Percentiles rank a stretch among this genome's conserved stretches.
phyloP scores from a whole-genome alignment of 164 flowering plant species.

The Chimonanthus praecox region DNA sequence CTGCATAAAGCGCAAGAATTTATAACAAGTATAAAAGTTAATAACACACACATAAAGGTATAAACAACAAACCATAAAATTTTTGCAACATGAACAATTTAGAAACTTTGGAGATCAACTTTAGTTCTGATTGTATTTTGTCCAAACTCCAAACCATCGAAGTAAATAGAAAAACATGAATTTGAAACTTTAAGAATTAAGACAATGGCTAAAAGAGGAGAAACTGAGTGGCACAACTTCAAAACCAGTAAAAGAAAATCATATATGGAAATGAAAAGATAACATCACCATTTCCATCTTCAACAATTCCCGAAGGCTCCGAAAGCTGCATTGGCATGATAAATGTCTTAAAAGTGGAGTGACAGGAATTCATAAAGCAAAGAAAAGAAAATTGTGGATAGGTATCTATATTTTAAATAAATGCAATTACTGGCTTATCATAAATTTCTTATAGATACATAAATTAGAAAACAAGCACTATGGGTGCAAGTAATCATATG shows the following conservation, averaged over 20 bases:
- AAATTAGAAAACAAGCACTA: background rate
- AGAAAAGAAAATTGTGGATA: too few relatives aligned
- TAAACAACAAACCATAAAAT: too few relatives aligned
- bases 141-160: background rate
- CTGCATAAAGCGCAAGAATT: background rate
- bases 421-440: background rate
- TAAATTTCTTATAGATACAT: background rate
- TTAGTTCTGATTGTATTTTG: background rate
- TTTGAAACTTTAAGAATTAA: background rate
- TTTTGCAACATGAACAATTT: too few relatives aligned
- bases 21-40: background rate
- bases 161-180: background rate
- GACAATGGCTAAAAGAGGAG: background rate
- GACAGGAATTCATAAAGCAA: background rate
- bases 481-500: background rate
- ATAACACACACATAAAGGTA: too few relatives aligned
- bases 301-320: slow-evolving; percentile 82
- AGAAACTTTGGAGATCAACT: background rate
- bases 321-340: slow-evolving; percentile 60
- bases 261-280: background rate
- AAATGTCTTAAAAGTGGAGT: slow-evolving; percentile 1
- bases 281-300: slow-evolving; percentile 58
- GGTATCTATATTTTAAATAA: background rate
- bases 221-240: background rate
- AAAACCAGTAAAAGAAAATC: background rate